Evolutionary conservation across 2,329 filamentous ascomycete species (phyloP), one percentile per base, ranked within the genome.

Genomic region (Hymenoscyphus fructigenus): DNA sequence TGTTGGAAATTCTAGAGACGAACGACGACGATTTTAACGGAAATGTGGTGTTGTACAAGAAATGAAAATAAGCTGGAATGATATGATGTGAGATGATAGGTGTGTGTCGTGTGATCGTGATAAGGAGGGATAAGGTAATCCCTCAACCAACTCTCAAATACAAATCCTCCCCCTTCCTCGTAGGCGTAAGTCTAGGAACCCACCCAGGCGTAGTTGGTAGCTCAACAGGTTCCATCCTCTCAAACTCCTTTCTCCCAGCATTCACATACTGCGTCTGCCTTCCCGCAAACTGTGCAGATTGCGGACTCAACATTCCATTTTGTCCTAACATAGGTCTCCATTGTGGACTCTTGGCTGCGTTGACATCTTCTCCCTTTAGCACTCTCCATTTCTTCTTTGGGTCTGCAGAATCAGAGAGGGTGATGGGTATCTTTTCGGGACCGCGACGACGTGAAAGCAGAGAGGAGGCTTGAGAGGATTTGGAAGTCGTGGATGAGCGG

Each of bases 111-210:
- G 5, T n/a, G 15, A 47, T 47, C 5, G 44, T 10, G n/a, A 50
- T 50, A 26, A 50, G 10, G 28, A 59, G 14, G 9, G 9, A 12
- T 9, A 57, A 36, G 29, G 56, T 4, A 7, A 23, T 32, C 28
- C n/a, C 34, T 74, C 69, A 86, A 66, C 82, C 80, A 67, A 87
- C 84, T 68, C 83, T 83, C 69, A 87, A 72, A 68, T 84, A 88
- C 65, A 91, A 72, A 73, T 91, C 88, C 29, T 88, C 85, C 0
- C 89, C 89, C 59, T 86, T 81, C 66, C 87, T 79, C 64, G 86
- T 88, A 2, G 89, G 89, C 57, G 89, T 91, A 70, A 91, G 72
- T 69, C 82, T 84, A 2, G 88, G 88, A 69, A 87, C 80, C 86
- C 87, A 89, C 1, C 82, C 81, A 0, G 86, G 86, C 44, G 82